phyloP scores from a whole-genome alignment of 768 basidiomycete genomes.

The Pulveroboletus frians region DNA sequence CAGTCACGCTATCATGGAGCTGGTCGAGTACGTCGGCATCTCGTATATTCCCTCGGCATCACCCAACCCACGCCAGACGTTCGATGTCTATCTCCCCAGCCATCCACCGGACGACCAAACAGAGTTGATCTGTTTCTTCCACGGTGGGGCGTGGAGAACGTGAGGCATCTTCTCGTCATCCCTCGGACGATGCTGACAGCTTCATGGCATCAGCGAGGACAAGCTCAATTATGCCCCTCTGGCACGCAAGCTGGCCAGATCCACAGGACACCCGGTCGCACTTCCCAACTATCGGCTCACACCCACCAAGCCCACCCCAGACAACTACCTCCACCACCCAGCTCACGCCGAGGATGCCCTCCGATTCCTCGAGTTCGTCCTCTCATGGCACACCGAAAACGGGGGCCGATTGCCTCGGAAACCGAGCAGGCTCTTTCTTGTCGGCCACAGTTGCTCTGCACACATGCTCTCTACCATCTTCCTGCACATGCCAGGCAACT shows the following conservation, averaged over 20 bases:
- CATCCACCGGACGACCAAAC: not conserved
- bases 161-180: conserved; percentile 33
- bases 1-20: conserved; percentile 2
- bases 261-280: conserved; percentile 53
- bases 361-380: conserved; percentile 54
- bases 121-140: conserved; percentile 69
- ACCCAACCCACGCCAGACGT: conserved; percentile 37
- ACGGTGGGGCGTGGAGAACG: conserved; percentile 83
- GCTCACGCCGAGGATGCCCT: conserved; percentile 65
- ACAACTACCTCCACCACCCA: conserved; percentile 53
- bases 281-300: conserved; percentile 80
- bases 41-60: conserved; percentile 32
- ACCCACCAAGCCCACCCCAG: conserved; percentile 33
- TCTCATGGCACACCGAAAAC: conserved; percentile 33
- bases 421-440: conserved; percentile 44
- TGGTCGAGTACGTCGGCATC: conserved; percentile 19
- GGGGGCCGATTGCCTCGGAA: conserved; percentile 31
- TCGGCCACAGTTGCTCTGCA: conserved; percentile 80
- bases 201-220: conserved; percentile 53
- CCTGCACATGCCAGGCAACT: conserved; percentile 40
- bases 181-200: not conserved
- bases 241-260: conserved; percentile 47
- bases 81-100: conserved; percentile 51
- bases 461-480: conserved; percentile 75
- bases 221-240: conserved; percentile 54